Conservation (phyloP, 2,329 filamentous ascomycete species). For the Fusarium pilosicola region DNA sequence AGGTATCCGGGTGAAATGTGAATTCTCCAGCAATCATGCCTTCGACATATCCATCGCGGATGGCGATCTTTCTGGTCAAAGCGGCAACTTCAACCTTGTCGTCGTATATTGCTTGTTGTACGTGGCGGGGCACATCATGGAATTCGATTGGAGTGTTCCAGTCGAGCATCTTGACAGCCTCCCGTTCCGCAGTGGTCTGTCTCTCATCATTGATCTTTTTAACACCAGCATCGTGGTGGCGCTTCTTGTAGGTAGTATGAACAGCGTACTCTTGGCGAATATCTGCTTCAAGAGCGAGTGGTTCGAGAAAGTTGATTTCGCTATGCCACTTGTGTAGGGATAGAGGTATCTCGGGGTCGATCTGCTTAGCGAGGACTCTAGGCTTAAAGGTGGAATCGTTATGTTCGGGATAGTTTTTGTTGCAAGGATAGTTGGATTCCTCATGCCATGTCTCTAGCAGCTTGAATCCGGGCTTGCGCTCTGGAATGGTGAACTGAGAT, state of each 20-base stretch:
- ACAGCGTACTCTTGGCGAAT: conserved; percentile 9
- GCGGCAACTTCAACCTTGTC: conserved; percentile 16
- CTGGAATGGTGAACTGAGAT: conserved; percentile 5
- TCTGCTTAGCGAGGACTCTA: neutral
- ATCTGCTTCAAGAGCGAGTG: conserved; percentile 3
- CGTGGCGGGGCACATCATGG: neutral
- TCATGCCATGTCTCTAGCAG: neutral
- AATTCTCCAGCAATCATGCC: conserved; percentile 34
- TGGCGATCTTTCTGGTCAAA: conserved; percentile 14
- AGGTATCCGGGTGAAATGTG: conserved; percentile 23
- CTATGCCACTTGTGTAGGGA: neutral
- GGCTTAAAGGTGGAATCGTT: neutral
- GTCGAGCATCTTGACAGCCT: neutral
- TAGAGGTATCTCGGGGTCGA: conserved; percentile 11
- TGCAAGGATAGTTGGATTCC: conserved; percentile 17
- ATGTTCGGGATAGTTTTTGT: conserved; percentile 15
- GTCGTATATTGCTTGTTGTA: conserved; percentile 2
- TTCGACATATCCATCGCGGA: conserved; percentile 30
- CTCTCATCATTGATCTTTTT: neutral
- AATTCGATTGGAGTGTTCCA: neutral
- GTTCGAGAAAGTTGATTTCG: conserved; percentile 11
- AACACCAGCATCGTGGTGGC: neutral
- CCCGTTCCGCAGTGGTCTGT: neutral
- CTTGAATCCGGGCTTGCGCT: conserved; percentile 6
- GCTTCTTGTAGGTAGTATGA: neutral